Conservation (phyloP, 345 rosid species). For the Jatropha curcas region DNA sequence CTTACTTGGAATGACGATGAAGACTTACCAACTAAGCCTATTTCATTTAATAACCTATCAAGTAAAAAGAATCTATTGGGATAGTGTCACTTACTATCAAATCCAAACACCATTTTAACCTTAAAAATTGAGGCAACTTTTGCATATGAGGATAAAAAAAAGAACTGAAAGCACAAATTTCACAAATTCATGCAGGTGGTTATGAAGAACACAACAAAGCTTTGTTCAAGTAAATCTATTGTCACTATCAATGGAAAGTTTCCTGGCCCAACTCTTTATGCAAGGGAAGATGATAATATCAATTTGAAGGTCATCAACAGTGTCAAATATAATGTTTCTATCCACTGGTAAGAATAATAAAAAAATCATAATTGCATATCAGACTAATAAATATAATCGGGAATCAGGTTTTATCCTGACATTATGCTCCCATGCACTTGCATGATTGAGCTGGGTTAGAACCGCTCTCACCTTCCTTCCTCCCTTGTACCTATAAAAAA, state of each 20-base stretch:
- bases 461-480: too few species aligned
- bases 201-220: slow-evolving; percentile 54
- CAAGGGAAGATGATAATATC: slow-evolving; percentile 68
- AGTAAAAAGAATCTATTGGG: too few species aligned
- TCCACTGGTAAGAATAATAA: slow-evolving; percentile 56
- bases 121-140: too few species aligned
- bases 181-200: slow-evolving; percentile 54
- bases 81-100: not conserved
- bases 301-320: slow-evolving; percentile 56
- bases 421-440: too few species aligned
- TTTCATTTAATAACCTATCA: not conserved
- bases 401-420: too few species aligned
- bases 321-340: slow-evolving; percentile 57
- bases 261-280: slow-evolving; percentile 74
- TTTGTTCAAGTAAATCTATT: slow-evolving; percentile 60
- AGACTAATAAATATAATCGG: too few species aligned
- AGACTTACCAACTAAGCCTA: not conserved
- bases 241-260: slow-evolving; percentile 62
- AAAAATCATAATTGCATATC: too few species aligned
- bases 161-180: too few species aligned
- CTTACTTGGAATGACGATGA: not conserved
- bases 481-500: too few species aligned
- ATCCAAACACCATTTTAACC: not conserved
- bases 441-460: too few species aligned
- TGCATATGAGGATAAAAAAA: too few species aligned